Evolutionary conservation across 805 yeast species (phyloP), one percentile per base, ranked within the genome.

Genomic region (Metschnikowia aberdeeniae): DNA sequence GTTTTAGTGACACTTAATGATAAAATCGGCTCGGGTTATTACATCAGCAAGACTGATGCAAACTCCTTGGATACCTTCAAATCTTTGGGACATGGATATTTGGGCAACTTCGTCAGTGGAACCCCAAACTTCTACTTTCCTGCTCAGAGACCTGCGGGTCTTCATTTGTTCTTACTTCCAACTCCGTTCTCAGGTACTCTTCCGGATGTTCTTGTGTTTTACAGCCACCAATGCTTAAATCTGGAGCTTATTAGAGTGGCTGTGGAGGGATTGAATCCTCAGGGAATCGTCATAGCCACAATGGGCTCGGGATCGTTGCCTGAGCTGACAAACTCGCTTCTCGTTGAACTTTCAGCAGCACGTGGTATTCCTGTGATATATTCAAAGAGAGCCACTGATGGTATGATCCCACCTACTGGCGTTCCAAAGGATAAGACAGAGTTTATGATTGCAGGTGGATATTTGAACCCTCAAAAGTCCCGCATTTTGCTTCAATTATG

Each of bases 261-360:
- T 0, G 69, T 76, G 7, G 70, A 71, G 27, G 68, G 72, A 14
- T 56, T 76, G 53, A 62, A 62, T 22, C 72, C 73, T 22, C 68
- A 71, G 35, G 89, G 87, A 6, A 57, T 83, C 12, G 81, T 83
- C 1, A 64, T 82, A 40, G 89, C 88, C 0, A 79, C 86, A 2
- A 77, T 82, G 75, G 89, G 89, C 31, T 86, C 88, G 1, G 89
- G 89, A 1, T 78, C 85, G 2, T 60, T 82, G 62, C 70, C 80
- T 22, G 76, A 73, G 4, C 63, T 58, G 12, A 77, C 82, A 2
- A 78, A 77, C 50, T 66, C 68, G 35, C 61, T 63, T n/a, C 57
- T 74, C 36, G 63, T 69, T 26, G 63, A 67, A 37, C 66, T 69
- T 17, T 72, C 70, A 47, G 55, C 63, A n/a, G 41, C 53, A 34